Evolutionary conservation across 2,329 filamentous ascomycete genomes (phyloP), one percentile per base, ranked within the genome.

Genomic region (Scytalidium lignicola): DNA sequence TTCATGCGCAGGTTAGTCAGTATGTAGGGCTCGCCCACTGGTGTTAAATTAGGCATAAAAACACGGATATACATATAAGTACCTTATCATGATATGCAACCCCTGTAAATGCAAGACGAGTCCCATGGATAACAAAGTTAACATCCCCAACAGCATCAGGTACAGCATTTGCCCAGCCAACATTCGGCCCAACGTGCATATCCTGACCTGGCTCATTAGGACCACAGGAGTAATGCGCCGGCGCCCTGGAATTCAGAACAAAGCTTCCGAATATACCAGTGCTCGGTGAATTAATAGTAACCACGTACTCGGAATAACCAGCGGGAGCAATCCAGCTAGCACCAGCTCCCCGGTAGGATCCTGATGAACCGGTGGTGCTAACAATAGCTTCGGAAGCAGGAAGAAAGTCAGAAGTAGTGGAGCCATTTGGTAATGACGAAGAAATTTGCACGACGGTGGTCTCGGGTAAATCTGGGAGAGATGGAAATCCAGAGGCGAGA

Each of bases 61-160:
- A n/a, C n/a, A n/a, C n/a, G n/a, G n/a, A n/a, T n/a, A 28, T 28
- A 28, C 13, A 7, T 28, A 28, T 28, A 28, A 28, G 13, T 51
- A 67, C 66, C 58, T 73, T 74, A 52, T 75, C 73, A 54, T 74
- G 72, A 54, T 74, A 74, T 1, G 64, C 72, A 1, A 61, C 46
- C 5, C 72, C 71, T 5, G 58, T 55, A 51, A 71, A 72, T 5
- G 48, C 48, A 15, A 71, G 20, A 13, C 29, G 28, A 22, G 56
- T 59, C 2, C 67, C 70, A 6, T 32, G 6, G 22, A 61, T 47
- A 3, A 46, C 47, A 29, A 60, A 51, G 29, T 60, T 49, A 1
- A 68, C 66, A 2, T 32, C 53, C 1, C 56, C 66, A 20, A 56
- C 49, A 0, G 66, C 63, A 48, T 68, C 67, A 2, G 69, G 67